Evolutionary conservation across 192 early-diverging fungal genomes (phyloP), one percentile per base, ranked within the genome.

Genomic region (Dissophora ornata): DNA sequence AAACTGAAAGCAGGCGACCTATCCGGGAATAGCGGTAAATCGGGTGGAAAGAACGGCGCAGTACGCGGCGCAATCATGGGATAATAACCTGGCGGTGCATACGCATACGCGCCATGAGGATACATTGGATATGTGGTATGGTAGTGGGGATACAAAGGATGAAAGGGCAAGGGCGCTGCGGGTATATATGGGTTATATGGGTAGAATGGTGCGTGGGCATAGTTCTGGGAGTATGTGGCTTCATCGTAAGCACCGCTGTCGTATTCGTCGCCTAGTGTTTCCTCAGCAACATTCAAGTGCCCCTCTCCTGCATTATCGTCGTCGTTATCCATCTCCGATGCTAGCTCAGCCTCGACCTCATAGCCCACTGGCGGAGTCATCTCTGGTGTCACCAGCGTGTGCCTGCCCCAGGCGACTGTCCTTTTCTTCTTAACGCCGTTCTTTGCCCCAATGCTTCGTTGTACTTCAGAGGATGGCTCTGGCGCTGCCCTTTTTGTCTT

Each of bases 41-140:
- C 73, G 26, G 73, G 73, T 12, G 73, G 73, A 9, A 77, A 67
- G 52, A 67, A 77, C 1, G 28, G 18, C 4, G 41, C 7, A 24
- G 40, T 24, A 15, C 34, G 29, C 13, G 34, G 41, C 0, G 66
- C 19, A 6, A 48, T 7, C 1, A 18, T 15, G 13, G 19, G 26
- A 41, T 41, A 4, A 36, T 22, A 18, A 19, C 8, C 16, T 3
- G 25, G 16, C n/a, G n/a, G n/a, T n/a, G n/a, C n/a, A 44, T 57
- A 11, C 33, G 33, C 16, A 9, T 38, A 21, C 3, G 4, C 8
- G 18, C 10, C 2, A 4, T n/a, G 2, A 28, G 53, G 32, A 21
- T 10, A 38, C 2, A 16, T 1, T 38, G 53, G 12, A 16, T n/a
- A 45, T 5, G 18, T 4, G n/a, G 44, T 4, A 16, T 9, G 10